phyloP scores from a whole-genome alignment of 2,329 filamentous ascomycete species.

The Fusarium brevicatenulatum region DNA sequence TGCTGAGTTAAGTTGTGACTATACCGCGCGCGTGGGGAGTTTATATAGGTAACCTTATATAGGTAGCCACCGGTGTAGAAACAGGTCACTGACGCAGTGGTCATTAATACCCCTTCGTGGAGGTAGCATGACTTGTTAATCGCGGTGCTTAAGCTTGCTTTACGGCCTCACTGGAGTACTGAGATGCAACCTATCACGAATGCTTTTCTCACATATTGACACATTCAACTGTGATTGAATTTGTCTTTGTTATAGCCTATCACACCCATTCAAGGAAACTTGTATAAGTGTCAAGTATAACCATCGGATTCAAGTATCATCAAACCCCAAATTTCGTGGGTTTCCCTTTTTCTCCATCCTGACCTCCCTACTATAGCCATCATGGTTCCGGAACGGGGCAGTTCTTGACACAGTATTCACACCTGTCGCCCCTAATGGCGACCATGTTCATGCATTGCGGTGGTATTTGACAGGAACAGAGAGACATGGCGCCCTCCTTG shows the following conservation, averaged over 20 bases:
- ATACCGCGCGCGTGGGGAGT: background rate
- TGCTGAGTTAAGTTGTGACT: background rate
- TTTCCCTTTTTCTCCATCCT: background rate
- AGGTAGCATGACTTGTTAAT: background rate
- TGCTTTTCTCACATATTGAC: background rate
- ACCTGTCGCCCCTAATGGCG: fast-evolving
- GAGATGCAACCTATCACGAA: background rate
- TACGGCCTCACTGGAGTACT: background rate
- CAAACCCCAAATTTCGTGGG: fast-evolving
- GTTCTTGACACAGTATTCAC: background rate
- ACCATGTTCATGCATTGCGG: background rate
- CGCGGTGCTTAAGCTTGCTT: fast-evolving
- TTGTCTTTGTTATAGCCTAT: background rate
- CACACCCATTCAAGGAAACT: fast-evolving
- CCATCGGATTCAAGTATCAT: background rate
- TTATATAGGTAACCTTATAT: too few relatives aligned
- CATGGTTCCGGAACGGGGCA: background rate
- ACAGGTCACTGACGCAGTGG: background rate
- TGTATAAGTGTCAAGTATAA: background rate
- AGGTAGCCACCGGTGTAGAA: background rate
- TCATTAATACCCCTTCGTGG: too few relatives aligned
- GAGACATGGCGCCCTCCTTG: background rate
- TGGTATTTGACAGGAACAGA: background rate
- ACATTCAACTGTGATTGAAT: background rate
- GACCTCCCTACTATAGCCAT: fast-evolving